phyloP scores from a whole-genome alignment of 192 early-diverging fungal genomes.

The Coemansia nantahalensis region DNA sequence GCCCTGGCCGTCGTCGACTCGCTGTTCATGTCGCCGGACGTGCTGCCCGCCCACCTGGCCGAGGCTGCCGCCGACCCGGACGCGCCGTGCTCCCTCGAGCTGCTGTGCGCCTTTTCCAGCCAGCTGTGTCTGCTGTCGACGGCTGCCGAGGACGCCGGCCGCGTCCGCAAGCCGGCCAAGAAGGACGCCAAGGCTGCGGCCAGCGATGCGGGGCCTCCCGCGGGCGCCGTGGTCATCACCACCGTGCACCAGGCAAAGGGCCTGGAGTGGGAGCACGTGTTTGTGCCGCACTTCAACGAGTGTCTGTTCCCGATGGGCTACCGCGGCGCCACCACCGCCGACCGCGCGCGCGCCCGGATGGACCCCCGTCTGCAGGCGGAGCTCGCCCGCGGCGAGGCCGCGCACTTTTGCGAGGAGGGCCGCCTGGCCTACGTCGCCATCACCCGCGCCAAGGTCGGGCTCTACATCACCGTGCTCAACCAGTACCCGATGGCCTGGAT shows the following conservation, averaged over 20 bases:
- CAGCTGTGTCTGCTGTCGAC: slow-evolving; percentile 44
- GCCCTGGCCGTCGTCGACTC: slow-evolving; percentile 25
- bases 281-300: slow-evolving; percentile 49
- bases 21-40: slow-evolving; percentile 1
- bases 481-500: slow-evolving; percentile 31
- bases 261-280: slow-evolving; percentile 47
- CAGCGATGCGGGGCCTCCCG: too few species aligned
- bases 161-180: slow-evolving; percentile 4
- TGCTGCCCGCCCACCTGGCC: neutral
- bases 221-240: slow-evolving; percentile 27
- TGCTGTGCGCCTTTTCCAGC: slow-evolving; percentile 27
- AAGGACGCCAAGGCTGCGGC: neutral
- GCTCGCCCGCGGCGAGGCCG: neutral
- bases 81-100: slow-evolving; percentile 14
- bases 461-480: slow-evolving; percentile 43
- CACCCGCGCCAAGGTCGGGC: slow-evolving; percentile 32
- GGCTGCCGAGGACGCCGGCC: slow-evolving; percentile 35
- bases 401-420: slow-evolving; percentile 46
- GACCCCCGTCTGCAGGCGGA: neutral
- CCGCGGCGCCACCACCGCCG: slow-evolving; percentile 11
- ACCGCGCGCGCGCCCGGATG: slow-evolving; percentile 1
- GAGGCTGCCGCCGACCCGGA: neutral
- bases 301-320: slow-evolving; percentile 46
- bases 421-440: slow-evolving; percentile 49
- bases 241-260: slow-evolving; percentile 53